Conservation (phyloP, 2,329 filamentous ascomycete genomes). For the Ambrosiella cleistominuta region DNA sequence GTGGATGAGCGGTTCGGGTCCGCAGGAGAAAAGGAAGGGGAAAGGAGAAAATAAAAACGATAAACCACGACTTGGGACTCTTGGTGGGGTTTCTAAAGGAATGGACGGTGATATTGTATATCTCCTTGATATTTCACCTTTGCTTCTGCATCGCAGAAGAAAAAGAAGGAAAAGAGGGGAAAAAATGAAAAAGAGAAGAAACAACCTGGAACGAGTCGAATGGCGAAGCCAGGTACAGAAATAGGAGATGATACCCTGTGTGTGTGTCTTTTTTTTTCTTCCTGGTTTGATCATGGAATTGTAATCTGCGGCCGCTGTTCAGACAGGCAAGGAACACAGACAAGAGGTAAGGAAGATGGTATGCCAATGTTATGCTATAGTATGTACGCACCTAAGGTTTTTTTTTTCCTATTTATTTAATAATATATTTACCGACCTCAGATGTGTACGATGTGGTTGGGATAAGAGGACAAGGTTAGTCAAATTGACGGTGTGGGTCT, state of each 20-base stretch:
- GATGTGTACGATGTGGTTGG: neutral
- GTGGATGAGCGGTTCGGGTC: neutral
- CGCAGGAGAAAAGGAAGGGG: neutral
- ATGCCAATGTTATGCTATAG: constrained; percentile 3
- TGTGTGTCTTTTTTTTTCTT: neutral
- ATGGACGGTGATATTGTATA: neutral
- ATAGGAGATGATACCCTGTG: neutral
- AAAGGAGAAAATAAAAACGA: neutral
- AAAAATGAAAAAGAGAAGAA: neutral
- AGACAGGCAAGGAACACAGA: neutral
- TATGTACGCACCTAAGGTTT: neutral
- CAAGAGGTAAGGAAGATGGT: neutral
- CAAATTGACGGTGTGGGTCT: neutral
- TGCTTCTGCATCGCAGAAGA: too few species aligned
- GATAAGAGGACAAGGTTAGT: neutral
- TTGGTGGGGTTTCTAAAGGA: neutral
- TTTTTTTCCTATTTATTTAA: neutral
- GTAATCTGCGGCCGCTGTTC: neutral
- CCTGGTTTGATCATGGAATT: neutral
- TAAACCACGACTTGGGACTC: neutral
- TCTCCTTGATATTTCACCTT: neutral
- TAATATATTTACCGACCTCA: neutral
- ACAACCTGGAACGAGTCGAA: neutral
- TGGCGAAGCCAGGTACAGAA: neutral
- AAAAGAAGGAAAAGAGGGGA: neutral